Conservation (phyloP, 768 basidiomycete species). For the Termitomyces sp. region DNA sequence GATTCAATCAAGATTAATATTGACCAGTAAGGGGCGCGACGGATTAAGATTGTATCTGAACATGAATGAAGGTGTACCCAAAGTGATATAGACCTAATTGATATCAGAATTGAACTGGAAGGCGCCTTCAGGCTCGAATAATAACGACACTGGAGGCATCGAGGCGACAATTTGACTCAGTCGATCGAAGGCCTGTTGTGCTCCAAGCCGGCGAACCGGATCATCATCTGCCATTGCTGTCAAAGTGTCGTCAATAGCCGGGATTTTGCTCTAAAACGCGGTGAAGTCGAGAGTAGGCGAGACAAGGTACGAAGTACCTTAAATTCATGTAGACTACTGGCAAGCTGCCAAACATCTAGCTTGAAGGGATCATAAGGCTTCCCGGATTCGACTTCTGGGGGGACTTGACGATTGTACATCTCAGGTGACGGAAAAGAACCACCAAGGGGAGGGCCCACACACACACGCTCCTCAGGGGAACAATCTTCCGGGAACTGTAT, state of each 20-base stretch:
- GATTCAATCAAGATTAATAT: too few species aligned
- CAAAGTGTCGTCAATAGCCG: conserved; percentile 1
- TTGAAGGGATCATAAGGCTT: conserved; percentile 7
- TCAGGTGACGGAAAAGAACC: conserved; percentile 12
- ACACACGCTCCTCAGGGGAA: conserved; percentile 12
- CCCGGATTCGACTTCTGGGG: conserved; percentile 17
- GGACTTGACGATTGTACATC: conserved; percentile 15
- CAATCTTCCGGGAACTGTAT: conserved; percentile 19
- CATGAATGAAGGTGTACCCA: background rate
- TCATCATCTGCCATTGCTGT: background rate
- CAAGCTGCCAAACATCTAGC: conserved; percentile 6
- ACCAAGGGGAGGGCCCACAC: conserved; percentile 16
- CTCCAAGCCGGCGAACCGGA: background rate
- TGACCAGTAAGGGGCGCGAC: too few species aligned
- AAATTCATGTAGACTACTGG: background rate
- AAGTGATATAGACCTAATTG: background rate
- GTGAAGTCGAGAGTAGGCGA: background rate
- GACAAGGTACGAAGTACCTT: background rate
- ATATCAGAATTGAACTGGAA: background rate
- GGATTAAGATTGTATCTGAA: too few species aligned
- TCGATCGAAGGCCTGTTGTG: conserved; percentile 2
- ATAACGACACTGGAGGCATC: background rate
- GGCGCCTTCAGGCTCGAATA: background rate
- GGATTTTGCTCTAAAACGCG: conserved; percentile 1
- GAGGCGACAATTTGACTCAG: background rate